Evolutionary conservation across 345 rosid genomes (phyloP), one percentile per base, ranked within the genome.

Genomic region (Pistacia integerrima): DNA sequence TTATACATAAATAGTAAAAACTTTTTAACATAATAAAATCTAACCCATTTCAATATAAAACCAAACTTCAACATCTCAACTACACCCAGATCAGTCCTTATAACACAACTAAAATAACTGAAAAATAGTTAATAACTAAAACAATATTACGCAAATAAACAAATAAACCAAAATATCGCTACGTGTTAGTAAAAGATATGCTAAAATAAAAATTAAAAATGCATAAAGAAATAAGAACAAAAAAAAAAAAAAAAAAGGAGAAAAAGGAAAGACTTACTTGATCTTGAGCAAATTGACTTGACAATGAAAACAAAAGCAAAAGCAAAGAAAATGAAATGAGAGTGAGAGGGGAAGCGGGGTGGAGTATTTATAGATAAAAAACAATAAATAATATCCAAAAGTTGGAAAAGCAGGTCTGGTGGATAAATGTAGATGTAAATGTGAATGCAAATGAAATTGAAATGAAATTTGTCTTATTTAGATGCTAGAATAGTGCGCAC

Each of bases 351-450:
- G 69, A 9, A 1, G 41, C 6, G 14, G 65, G 65, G 41, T 13
- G 44, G 76, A 22, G 69, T 63, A 74, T 74, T 63, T 74, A 74
- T 74, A 63, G 76, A 63, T 4, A 49, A 28, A 36, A 14, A 13
- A 30, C 5, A 4, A 59, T 65, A 3, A 38, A 52, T 4, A 41
- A 41, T 1, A 4, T 12, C 44, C 4, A 28, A 18, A 49, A 30
- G 17, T 9, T 13, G 30, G 30, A 33, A 6, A 62, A 17, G 52
- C 4, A 14, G 10, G 9, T 56, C 4, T 3, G 10, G 9, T 56
- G 55, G 51, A n/a, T 70, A 52, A 54, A 54, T 54, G 54, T 49
- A 35, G 44, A 64, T 64, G 69, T 48, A 70, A 70, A 70, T 70
- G 61, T 52, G 14, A 44, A 41, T 73, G 67, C 35, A 59, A 72